Base-by-base conservation (phyloP, 2,329 filamentous ascomycete genomes). In the Fusarium incarnatum region DNA sequence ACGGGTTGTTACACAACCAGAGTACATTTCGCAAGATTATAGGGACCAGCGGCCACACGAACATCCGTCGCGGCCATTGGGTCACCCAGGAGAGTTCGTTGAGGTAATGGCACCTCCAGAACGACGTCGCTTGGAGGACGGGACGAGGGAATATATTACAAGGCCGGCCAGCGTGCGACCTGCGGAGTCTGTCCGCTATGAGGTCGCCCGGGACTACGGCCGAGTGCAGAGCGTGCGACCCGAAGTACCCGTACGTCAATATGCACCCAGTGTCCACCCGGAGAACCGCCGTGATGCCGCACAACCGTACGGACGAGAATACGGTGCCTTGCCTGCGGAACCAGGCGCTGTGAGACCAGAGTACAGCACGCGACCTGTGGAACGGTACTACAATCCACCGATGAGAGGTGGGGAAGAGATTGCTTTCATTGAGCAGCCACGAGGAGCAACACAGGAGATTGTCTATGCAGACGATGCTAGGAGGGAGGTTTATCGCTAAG, bases 1-100 rank as follows among this genome's bases (percentile, higher is more conserved):
- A 64, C 84, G 88, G 44, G 83, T 90, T 45, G 81, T 92, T 23
- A 89, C 89, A 13, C 87, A 91, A 65, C 86, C 89, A 4, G 90
- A 92, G 65, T 87, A 84, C 52, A 74, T 83, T 27, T 75, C 85
- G 10, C 85, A 88, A 53, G 79, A 81, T 32, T 85, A 86, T 66
- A 84, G 87, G 64, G 80, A 83, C 28, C 88, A 87, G 65, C 84
- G 86, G 18, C 85, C 87, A 67, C 82, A 87, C 57, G 89, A 91
- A 69, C 87, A 88, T 69, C 86, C 88, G 7, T 79, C 80, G 67
- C 87, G 84, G 40, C 87, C 84, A 13, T 79, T 83, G 63, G 77
- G 75, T 8, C 79, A 78, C 4, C 78, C 81, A 5, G 77, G 77
- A 34, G 85, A 86, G 12, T 87, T 86, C 68, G 76, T 85, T 23